Conservation (phyloP, 768 basidiomycete species). For the Boletus barrowsii region DNA sequence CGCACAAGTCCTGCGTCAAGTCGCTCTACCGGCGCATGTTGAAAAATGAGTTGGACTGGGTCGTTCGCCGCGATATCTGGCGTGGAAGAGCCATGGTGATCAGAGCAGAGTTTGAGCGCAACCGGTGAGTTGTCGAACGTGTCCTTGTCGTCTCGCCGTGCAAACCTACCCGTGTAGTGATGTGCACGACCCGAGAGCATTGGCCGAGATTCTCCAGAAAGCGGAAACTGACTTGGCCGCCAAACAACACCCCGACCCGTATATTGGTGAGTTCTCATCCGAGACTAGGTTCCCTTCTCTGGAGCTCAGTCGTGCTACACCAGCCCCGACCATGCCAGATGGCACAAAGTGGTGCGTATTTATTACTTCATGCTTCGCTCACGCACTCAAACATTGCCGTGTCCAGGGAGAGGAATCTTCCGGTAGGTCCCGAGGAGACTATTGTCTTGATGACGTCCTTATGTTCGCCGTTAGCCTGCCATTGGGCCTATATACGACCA, state of each 20-base stretch:
- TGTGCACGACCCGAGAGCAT: constrained; percentile 78
- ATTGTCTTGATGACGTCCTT: not conserved
- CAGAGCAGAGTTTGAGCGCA: constrained; percentile 88
- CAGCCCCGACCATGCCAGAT: constrained; percentile 80
- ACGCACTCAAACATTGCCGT: not conserved
- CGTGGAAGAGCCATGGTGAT: constrained; percentile 80
- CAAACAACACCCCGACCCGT: constrained; percentile 85
- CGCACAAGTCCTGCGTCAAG: constrained; percentile 83
- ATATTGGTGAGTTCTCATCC: constrained; percentile 67
- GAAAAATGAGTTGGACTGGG: constrained; percentile 89
- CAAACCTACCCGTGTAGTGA: constrained; percentile 44
- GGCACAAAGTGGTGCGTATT: constrained; percentile 91
- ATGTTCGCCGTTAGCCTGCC: constrained; percentile 44
- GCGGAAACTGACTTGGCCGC: constrained; percentile 73
- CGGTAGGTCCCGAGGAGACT: constrained; percentile 46
- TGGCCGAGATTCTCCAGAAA: constrained; percentile 72
- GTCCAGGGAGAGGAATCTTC: constrained; percentile 76
- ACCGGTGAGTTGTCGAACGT: constrained; percentile 56
- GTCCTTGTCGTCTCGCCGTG: not conserved
- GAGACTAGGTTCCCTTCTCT: not conserved
- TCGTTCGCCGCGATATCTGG: constrained; percentile 82
- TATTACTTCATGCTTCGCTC: not conserved
- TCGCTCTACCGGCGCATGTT: constrained; percentile 87
- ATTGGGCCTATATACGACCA: constrained; percentile 68
- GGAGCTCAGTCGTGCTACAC: constrained; percentile 1